Evolutionary conservation across 1,284 basidiomycete genomes (phyloP).

Genomic region (Vanrija sp.): DNA sequence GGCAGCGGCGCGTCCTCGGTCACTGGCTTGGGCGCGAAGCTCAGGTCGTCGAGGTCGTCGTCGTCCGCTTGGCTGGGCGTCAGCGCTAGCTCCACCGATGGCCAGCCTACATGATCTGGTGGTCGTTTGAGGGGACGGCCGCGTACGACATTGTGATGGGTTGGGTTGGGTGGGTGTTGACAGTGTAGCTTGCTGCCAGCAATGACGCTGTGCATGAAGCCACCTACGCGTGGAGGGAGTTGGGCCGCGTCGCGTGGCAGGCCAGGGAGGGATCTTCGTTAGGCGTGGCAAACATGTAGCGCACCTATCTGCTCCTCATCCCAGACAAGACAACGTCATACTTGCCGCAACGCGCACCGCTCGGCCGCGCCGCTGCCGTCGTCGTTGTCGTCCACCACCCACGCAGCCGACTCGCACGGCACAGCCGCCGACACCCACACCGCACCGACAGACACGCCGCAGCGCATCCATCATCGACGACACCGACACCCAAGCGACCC

Average conservation of each 20-base stretch:
- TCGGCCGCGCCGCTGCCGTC: no score
- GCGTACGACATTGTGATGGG: constrained; percentile 31
- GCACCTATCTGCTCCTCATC: no score
- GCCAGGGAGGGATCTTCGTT: neutral
- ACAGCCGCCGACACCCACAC: no score
- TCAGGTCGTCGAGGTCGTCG: constrained; percentile 48
- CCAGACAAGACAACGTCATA: constrained; percentile 1
- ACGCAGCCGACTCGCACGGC: no score
- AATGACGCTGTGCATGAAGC: neutral
- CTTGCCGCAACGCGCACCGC: no score
- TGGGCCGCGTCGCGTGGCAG: no score
- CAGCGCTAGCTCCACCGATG: neutral
- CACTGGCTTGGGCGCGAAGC: constrained; percentile 31
- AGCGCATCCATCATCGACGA: no score
- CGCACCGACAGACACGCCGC: no score
- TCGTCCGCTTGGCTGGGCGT: constrained; percentile 47
- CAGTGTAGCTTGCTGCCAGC: neutral
- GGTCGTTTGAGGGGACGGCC: constrained; percentile 13
- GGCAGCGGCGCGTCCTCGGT: neutral
- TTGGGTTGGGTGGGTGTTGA: neutral
- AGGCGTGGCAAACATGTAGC: no score
- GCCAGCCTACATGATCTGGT: constrained; percentile 32
- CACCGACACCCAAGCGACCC: neutral
- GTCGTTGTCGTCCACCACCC: no score
- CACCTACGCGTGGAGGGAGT: neutral